Base-by-base conservation (phyloP, 345 rosid genomes). In the Cochlearia excelsa region DNA sequence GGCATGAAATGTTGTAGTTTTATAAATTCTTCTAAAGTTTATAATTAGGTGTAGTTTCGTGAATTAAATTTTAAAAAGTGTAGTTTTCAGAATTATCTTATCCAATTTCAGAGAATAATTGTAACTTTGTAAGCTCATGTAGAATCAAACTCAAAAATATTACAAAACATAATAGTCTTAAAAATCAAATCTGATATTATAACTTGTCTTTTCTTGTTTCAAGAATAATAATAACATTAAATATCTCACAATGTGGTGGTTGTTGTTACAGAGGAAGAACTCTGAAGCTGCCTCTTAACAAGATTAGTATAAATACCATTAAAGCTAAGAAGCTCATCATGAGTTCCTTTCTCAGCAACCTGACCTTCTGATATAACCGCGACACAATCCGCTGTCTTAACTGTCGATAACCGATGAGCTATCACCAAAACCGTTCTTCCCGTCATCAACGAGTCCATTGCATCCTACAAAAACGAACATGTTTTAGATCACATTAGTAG, bases 351-450 rank as follows among this genome's bases (percentile, higher is more conserved):
- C 66, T 83, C 88, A 34, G 80, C 83, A 30, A 88, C 84, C 60
- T 80, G 81, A 58, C 96, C 96, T 16, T 84, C 90, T 7, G 98
- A 92, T 67, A 86, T 70, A 41, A 92, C 96, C 1, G 93, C 96
- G 6, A 92, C 98, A 6, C 59, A 81, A 44, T 92, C 84, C 52
- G 95, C 98, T 26, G 82, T 86, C 80, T 86, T 74, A 41, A 92
- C 95, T 0, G 98, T 92, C 4, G 98, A 92, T 7, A 88, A 78
- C 75, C 96, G 74, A 77, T 92, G 98, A 34, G 98, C 98, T 74
- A 88, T 92, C 9, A 92, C 96, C 16, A 92, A 82, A 50, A 92
- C 98, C 7, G 96, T 92, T 79, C 98, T 84, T 30, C 96, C 93
- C 49, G 59, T 81, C 98, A 88, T 92, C 46, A 92, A 74, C 43